Conservation (phyloP, 495 filamentous ascomycete genomes). For the Tuber indicum region DNA sequence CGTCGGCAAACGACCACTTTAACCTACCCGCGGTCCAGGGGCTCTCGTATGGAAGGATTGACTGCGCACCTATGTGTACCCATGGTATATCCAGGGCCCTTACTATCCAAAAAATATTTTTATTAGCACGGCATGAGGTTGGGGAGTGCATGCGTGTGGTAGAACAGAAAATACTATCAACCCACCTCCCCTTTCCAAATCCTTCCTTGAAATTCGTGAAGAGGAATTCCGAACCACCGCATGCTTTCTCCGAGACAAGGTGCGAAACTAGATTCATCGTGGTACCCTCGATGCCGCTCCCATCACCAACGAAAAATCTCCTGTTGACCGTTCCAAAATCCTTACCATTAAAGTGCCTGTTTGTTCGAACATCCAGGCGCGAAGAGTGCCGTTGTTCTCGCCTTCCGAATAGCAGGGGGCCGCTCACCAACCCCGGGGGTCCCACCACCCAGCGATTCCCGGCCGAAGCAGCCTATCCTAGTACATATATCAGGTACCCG, state of each 20-base stretch:
- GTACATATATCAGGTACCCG: conserved; percentile 39
- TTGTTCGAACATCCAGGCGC: conserved; percentile 48
- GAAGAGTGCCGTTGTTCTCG: conserved; percentile 44
- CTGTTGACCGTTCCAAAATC: conserved; percentile 41
- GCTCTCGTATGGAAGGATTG: conserved; percentile 30
- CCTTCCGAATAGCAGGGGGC: conserved; percentile 38
- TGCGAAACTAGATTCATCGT: conserved; percentile 14
- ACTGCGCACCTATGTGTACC: conserved; percentile 37
- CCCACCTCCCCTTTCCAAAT: conserved; percentile 37
- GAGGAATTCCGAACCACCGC: conserved; percentile 43
- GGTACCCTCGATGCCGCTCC: neutral
- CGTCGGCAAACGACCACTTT: conserved; percentile 26
- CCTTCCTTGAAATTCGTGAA: conserved; percentile 45
- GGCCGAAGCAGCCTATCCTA: conserved; percentile 44
- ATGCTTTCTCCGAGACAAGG: conserved; percentile 30
- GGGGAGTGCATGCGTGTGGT: neutral
- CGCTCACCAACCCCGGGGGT: conserved; percentile 37
- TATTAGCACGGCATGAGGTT: conserved; percentile 1
- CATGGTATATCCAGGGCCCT: conserved; percentile 19
- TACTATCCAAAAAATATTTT: neutral
- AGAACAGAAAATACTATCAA: conserved; percentile 24
- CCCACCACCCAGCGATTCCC: conserved; percentile 28
- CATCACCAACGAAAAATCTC: conserved; percentile 44
- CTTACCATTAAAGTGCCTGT: conserved; percentile 43
- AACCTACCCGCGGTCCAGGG: conserved; percentile 15